A percentile compares a stretch with the other conserved stretches of the same genome.
Evolutionary conservation across 2,329 filamentous ascomycete species (phyloP).

Genomic region (Calcarisporium arbuscula): DNA sequence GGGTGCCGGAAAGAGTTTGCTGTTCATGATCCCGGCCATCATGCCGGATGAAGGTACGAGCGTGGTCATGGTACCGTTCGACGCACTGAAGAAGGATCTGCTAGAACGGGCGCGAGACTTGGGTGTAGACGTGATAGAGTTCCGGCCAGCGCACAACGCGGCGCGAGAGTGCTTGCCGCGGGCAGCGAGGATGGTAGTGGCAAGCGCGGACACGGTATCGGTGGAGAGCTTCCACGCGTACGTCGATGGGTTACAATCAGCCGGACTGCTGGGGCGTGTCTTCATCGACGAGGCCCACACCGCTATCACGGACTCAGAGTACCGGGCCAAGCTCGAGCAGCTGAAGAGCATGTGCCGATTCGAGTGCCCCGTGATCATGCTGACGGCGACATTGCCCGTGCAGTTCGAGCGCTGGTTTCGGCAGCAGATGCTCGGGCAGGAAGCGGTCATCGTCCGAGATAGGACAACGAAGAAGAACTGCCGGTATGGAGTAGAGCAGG

Average conservation of each 20-base stretch:
- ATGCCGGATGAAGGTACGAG: too few relatives aligned
- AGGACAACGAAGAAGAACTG: slow-evolving; percentile 2
- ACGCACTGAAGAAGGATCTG: too few relatives aligned
- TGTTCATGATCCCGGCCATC: too few relatives aligned
- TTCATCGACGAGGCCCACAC: slow-evolving; percentile 3
- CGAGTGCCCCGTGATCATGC: background rate
- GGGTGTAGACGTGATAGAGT: too few relatives aligned
- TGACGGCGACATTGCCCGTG: slow-evolving; percentile 3
- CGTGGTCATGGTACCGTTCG: too few relatives aligned
- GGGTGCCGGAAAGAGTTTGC: too few relatives aligned
- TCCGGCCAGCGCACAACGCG: too few relatives aligned
- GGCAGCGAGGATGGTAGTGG: too few relatives aligned
- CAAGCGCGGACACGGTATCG: slow-evolving; percentile 1
- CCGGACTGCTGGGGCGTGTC: too few relatives aligned
- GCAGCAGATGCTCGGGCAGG: background rate
- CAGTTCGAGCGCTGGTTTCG: slow-evolving; percentile 1
- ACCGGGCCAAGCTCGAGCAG: background rate
- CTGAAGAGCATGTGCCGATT: background rate
- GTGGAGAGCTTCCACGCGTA: slow-evolving; percentile 3
- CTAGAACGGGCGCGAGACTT: too few relatives aligned
- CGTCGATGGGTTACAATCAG: background rate
- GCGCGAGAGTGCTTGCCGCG: too few relatives aligned
- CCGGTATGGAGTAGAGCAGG: slow-evolving; percentile 1
- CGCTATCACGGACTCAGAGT: background rate
- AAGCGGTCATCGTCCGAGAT: background rate